phyloP scores from a whole-genome alignment of 2,329 filamentous ascomycete genomes.

The Coniochaeta sp. region DNA sequence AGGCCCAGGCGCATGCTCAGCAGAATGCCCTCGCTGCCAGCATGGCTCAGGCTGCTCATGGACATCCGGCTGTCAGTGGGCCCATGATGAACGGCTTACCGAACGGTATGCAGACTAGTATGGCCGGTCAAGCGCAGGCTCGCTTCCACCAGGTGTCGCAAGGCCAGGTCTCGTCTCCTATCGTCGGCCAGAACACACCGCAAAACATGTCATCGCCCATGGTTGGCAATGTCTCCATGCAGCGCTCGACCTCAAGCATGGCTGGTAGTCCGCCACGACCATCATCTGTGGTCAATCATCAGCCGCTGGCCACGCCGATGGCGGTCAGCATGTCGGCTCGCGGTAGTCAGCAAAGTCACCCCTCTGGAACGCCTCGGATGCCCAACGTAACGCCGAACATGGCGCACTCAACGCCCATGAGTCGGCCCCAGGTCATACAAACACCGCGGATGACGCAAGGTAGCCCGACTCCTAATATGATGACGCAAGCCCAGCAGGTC shows the following conservation, averaged over 20 bases:
- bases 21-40: conserved; percentile 23
- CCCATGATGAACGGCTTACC: conserved; percentile 31
- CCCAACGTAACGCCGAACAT: conserved; percentile 55
- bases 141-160: conserved; percentile 52
- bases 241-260: conserved; percentile 59
- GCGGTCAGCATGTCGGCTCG: conserved; percentile 55
- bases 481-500: conserved; percentile 44
- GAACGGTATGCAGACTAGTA: conserved; percentile 26
- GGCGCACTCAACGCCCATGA: conserved; percentile 52
- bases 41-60: conserved; percentile 32
- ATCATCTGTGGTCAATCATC: conserved; percentile 53
- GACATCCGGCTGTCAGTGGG: conserved; percentile 33
- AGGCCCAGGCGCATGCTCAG: conserved; percentile 9
- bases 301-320: conserved; percentile 51
- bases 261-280: conserved; percentile 61
- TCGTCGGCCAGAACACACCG: conserved; percentile 54
- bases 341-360: conserved; percentile 60
- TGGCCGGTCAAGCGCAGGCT: conserved; percentile 32
- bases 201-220: conserved; percentile 60
- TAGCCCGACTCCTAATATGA: conserved; percentile 53
- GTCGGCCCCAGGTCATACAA: conserved; percentile 35
- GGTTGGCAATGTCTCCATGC: conserved; percentile 55
- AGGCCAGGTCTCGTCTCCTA: conserved; percentile 60
- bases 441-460: conserved; percentile 57
- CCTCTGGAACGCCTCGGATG: conserved; percentile 55